These are phyloP conservation scores for Gaultheria prostrata DNA, from an alignment of 148 eudicot genomes.

Conservation along the genomic window DNA sequence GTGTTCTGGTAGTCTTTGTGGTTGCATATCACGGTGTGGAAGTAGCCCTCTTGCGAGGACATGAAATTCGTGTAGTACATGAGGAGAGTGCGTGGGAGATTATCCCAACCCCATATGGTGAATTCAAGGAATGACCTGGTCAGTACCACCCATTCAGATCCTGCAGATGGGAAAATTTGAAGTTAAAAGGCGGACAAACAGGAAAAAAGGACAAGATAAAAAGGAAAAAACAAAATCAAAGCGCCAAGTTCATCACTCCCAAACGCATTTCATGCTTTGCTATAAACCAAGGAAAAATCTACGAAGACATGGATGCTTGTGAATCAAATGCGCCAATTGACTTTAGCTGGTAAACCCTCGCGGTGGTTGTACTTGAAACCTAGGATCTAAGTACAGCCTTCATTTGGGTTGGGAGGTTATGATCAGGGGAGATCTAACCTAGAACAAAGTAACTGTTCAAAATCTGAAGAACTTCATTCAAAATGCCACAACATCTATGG, in stretches of 20 bases:
- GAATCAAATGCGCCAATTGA: not conserved
- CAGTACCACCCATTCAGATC: slow-evolving; percentile 79
- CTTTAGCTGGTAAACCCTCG: not conserved
- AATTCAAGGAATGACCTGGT: slow-evolving; percentile 78
- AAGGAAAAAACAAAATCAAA: not conserved
- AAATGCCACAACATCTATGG: not conserved
- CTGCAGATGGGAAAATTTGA: slow-evolving; percentile 35
- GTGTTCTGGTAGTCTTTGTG: slow-evolving; percentile 95
- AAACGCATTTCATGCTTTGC: not conserved
- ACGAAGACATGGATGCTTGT: not conserved
- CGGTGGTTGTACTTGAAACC: not conserved
- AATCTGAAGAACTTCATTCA: not conserved
- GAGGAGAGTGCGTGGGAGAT: slow-evolving; percentile 89
- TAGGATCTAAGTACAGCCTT: not conserved
- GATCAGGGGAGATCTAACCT: not conserved
- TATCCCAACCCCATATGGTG: slow-evolving; percentile 93
- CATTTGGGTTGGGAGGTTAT: not conserved
- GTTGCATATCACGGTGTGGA: slow-evolving; percentile 85
- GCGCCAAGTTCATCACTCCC: not conserved
- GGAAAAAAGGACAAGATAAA: not conserved
- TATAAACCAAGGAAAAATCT: not conserved
- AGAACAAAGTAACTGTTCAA: not conserved
- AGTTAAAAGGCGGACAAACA: not conserved
- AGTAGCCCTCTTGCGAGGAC: slow-evolving; percentile 81
- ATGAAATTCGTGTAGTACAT: slow-evolving; percentile 89